Conservation (phyloP, 495 filamentous ascomycete species). For the Pyronema omphalodes region DNA sequence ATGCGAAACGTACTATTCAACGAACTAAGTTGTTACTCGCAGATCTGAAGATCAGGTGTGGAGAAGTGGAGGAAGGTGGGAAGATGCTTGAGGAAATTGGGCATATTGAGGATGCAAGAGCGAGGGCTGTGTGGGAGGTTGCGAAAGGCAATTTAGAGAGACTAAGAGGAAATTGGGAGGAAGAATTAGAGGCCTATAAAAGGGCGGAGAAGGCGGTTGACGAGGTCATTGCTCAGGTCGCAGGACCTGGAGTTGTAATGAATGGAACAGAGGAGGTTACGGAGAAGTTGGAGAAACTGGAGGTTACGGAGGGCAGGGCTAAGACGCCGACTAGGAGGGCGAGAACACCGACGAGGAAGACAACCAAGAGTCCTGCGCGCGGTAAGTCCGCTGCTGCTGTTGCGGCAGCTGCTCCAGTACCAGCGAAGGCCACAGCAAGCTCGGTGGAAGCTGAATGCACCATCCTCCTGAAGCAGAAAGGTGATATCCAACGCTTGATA, state of each 20-base stretch:
- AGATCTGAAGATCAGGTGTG: constrained; percentile 45
- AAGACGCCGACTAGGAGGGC: constrained; percentile 11
- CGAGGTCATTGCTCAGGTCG: constrained; percentile 6
- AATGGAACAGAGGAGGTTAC: constrained; percentile 5
- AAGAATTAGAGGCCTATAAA: constrained; percentile 25
- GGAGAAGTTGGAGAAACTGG: neutral
- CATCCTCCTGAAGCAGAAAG: constrained; percentile 38
- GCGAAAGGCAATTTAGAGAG: constrained; percentile 25
- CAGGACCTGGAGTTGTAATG: neutral
- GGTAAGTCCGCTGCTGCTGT: constrained; percentile 17
- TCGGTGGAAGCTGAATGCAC: constrained; percentile 32
- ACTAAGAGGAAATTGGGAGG: constrained; percentile 15
- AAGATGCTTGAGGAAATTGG: constrained; percentile 38
- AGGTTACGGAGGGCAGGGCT: neutral
- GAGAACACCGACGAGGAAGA: constrained; percentile 15
- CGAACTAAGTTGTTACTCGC: constrained; percentile 41
- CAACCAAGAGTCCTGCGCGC: neutral
- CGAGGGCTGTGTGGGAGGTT: constrained; percentile 29
- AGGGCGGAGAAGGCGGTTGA: constrained; percentile 16
- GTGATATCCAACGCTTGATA: constrained; percentile 45
- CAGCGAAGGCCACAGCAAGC: constrained; percentile 5
- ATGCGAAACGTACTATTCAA: constrained; percentile 39
- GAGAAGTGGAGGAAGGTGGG: constrained; percentile 40
- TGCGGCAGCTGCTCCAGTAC: constrained; percentile 16
- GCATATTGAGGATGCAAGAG: constrained; percentile 29